phyloP scores from a whole-genome alignment of 2,329 filamentous ascomycete species.

The Fusarium sarcochroum region DNA sequence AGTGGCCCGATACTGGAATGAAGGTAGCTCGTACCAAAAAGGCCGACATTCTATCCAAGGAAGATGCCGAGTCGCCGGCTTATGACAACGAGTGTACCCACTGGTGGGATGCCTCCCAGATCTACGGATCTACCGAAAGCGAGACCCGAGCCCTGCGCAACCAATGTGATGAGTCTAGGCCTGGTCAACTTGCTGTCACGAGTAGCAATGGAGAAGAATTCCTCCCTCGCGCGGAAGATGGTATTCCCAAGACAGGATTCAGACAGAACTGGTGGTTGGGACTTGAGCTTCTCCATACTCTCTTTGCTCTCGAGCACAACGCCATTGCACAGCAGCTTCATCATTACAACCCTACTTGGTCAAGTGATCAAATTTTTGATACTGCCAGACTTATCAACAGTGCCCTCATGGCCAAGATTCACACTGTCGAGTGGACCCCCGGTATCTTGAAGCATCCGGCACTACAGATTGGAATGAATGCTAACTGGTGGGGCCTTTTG shows the following conservation, averaged over 20 bases:
- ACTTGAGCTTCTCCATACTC: conserved; percentile 25
- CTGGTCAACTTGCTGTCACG: conserved; percentile 3
- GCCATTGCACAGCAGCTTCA: conserved; percentile 31
- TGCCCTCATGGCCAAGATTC: conserved; percentile 34
- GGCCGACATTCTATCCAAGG: not conserved
- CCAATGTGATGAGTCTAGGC: conserved; percentile 2
- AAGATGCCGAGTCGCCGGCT: conserved; percentile 16
- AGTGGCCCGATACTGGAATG: conserved; percentile 21
- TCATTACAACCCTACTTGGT: conserved; percentile 21
- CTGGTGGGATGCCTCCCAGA: conserved; percentile 35
- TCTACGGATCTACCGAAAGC: conserved; percentile 28
- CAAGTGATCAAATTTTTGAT: conserved; percentile 26
- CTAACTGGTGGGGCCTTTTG: conserved; percentile 31
- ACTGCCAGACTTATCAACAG: conserved; percentile 19
- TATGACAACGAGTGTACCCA: conserved; percentile 32
- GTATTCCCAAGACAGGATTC: conserved; percentile 29
- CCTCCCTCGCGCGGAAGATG: conserved; percentile 9
- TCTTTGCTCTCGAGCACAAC: conserved; percentile 31
- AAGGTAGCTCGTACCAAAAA: conserved; percentile 16
- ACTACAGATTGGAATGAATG: conserved; percentile 31
- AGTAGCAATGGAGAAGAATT: conserved; percentile 15
- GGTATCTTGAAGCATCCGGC: conserved; percentile 28
- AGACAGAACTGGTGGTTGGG: conserved; percentile 35
- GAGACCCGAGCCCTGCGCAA: conserved; percentile 12
- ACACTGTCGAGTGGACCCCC: conserved; percentile 35